phyloP scores from a whole-genome alignment of 108 stramenopile species.

The Pseudonitzschia pungens region DNA sequence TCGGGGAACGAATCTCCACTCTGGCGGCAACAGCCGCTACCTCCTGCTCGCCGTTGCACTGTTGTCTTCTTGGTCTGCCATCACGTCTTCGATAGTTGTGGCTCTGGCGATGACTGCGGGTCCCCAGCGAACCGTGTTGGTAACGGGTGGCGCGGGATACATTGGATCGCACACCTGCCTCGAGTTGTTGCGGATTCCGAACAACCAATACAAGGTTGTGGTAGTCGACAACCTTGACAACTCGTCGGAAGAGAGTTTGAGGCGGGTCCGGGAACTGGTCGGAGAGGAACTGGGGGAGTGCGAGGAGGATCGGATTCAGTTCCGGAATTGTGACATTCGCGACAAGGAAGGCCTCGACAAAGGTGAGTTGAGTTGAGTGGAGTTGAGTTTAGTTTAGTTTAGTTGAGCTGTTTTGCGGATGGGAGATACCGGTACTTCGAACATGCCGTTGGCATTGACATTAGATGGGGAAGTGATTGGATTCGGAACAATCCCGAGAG shows the following conservation, averaged over 20 bases:
- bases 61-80: not conserved
- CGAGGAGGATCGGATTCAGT: constrained; percentile 52
- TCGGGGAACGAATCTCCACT: not conserved
- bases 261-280: constrained; percentile 75
- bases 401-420: no score
- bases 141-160: constrained; percentile 98
- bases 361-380: constrained; percentile 21
- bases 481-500: no score
- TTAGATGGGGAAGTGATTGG: no score
- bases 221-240: constrained; percentile 96
- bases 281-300: constrained; percentile 7
- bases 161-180: constrained; percentile 98
- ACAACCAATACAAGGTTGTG: constrained; percentile 69
- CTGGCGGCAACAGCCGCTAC: not conserved
- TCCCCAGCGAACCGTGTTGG: constrained; percentile 78
- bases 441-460: no score
- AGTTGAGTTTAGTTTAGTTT: no score
- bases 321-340: constrained; percentile 81
- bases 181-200: constrained; percentile 80
- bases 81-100: constrained; percentile 3
- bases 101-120: constrained; percentile 18
- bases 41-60: not conserved
- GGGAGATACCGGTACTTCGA: no score
- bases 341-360: constrained; percentile 47
- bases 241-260: constrained; percentile 85